A percentile compares a stretch with the other conserved stretches of the same genome.
Conservation (phyloP, 257 asterid genomes). For the Asclepias syriaca region DNA sequence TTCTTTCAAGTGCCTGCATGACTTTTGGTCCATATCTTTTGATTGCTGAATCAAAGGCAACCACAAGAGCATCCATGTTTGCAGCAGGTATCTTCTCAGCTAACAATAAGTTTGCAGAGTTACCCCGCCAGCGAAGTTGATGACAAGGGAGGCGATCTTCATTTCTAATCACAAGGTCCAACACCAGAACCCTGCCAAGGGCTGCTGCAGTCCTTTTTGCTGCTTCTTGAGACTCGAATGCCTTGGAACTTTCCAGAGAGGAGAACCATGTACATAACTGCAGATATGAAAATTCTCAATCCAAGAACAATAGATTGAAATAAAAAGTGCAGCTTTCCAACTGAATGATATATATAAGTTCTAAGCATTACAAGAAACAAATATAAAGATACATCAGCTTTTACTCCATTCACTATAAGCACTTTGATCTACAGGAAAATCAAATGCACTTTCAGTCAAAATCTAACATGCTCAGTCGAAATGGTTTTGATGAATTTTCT, state of each 20-base stretch:
- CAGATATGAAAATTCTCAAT: slow-evolving; percentile 16
- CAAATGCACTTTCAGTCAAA: not conserved
- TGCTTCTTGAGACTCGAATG: slow-evolving; percentile 79
- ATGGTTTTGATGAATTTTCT: not conserved
- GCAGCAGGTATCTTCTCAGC: slow-evolving; percentile 57
- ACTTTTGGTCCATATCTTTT: slow-evolving; percentile 77
- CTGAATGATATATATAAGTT: not conserved
- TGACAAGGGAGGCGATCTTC: slow-evolving; percentile 99
- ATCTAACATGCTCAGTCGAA: not conserved
- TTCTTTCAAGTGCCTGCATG: slow-evolving; percentile 86
- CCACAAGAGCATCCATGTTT: slow-evolving; percentile 67
- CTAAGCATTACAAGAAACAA: not conserved
- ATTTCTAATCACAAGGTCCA: slow-evolving; percentile 96
- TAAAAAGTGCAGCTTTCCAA: not conserved
- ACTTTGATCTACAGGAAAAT: not conserved
- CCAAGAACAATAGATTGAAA: not conserved
- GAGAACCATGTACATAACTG: slow-evolving; percentile 92
- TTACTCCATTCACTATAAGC: not conserved
- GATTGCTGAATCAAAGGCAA: slow-evolving; percentile 85
- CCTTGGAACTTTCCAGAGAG: slow-evolving; percentile 72
- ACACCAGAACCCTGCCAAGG: slow-evolving; percentile 84
- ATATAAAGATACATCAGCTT: not conserved
- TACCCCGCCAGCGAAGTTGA: slow-evolving; percentile 96
- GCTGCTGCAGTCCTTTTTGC: slow-evolving; percentile 81
- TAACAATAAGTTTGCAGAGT: slow-evolving; percentile 75